Evolutionary conservation across 1,284 basidiomycete genomes (phyloP), one percentile per base, ranked within the genome.

Genomic region (Apiotrichum sp.): DNA sequence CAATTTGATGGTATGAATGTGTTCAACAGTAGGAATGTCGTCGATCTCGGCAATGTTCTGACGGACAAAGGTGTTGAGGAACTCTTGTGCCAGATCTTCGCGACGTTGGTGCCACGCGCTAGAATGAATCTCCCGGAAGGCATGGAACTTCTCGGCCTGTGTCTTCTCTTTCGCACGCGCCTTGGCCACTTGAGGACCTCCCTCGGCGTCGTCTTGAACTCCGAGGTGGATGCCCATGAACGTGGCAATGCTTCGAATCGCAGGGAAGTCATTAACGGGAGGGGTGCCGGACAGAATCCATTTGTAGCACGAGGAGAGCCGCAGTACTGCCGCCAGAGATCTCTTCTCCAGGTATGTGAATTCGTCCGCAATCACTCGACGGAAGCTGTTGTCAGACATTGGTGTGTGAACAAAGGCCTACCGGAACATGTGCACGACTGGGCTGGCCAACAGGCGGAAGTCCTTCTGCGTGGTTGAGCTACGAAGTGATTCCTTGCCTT

Each of bases 271-370:
- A 59, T 89, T 86, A 49, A 92, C 87, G 0, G 93, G 93, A 2
- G 93, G 93, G 16, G 93, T 97, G 39, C 93, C 93, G 0, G 93
- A 97, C n/a, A 97, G 81, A 3, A 97, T 89, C 93, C 93, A 97
- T 54, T 86, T 86, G 59, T 88, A 83, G 56, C 87, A 85, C 0
- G 89, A 86, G 31, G 85, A 83, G 31, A 95, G 75, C 41, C 82
- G 83, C 3, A 89, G 89, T 34, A 95, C 81, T 64, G 93, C 82
- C 1, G 88, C 80, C 54, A 89, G 85, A 7, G 85, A 80, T 65
- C 88, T 85, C 52, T 87, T 89, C 39, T 87, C 85, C 13, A 95
- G 81, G 70, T 97, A 97, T 1, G 93, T 95, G 74, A 95, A 97
- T 73, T 97, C 93, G 76, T 97, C 93, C 47, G 96, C 86, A 50